Percentiles rank a stretch among this genome's conserved stretches.
Evolutionary conservation across 164 flowering plant species (phyloP).

Genomic region (grape (Vitis vinifera)): ASM3070453v1 NC_081823.1:2204001-2204500

Average conservation of each 20-base stretch:
- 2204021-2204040: no score
- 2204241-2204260: slow-evolving; percentile 13
- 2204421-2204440: slow-evolving; percentile 32
- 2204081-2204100: no score
- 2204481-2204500: slow-evolving; percentile 28
- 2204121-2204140: no score
- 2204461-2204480: slow-evolving; percentile 25
- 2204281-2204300: slow-evolving; percentile 35
- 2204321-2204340: slow-evolving; percentile 37
- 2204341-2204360: slow-evolving; percentile 29
- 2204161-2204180: no score
- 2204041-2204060: no score
- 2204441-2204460: slow-evolving; percentile 14
- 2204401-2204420: not conserved
- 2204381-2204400: slow-evolving; percentile 7
- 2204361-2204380: slow-evolving; percentile 17
- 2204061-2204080: no score
- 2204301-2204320: slow-evolving; percentile 22
- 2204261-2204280: slow-evolving; percentile 33
- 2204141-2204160: no score
- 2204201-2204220: no score
- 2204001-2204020: no score
- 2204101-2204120: no score
- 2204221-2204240: not conserved
- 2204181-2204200: no score